phyloP scores from a whole-genome alignment of 768 basidiomycete genomes.

The Pisolithus microcarpus region DNA sequence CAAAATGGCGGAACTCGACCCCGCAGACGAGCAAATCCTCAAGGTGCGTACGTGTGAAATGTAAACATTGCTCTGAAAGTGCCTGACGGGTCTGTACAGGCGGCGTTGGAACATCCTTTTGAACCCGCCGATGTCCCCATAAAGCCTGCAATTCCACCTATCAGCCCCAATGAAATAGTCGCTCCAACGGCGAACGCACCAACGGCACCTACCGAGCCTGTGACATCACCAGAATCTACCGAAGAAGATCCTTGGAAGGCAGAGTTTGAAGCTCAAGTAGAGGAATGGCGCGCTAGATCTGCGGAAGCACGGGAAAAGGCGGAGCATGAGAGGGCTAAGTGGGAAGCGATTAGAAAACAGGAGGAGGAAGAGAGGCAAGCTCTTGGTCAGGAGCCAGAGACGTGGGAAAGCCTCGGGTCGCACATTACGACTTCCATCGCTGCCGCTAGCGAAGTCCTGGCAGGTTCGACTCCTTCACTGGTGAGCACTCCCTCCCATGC shows the following conservation, averaged over 20 bases:
- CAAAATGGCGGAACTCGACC: constrained; percentile 22
- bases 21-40: constrained; percentile 19
- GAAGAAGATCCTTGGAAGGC: constrained; percentile 52
- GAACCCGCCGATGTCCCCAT: constrained; percentile 18
- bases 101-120: constrained; percentile 21
- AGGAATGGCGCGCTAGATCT: constrained; percentile 65
- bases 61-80: background rate
- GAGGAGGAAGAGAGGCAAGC: constrained; percentile 40
- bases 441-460: constrained; percentile 13
- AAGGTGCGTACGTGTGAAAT: constrained; percentile 8
- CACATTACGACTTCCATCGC: constrained; percentile 18
- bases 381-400: constrained; percentile 16
- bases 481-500: constrained; percentile 30
- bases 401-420: constrained; percentile 19
- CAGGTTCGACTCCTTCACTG: constrained; percentile 14
- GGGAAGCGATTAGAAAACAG: constrained; percentile 53
- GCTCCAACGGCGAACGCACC: background rate
- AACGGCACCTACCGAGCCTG: background rate
- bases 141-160: constrained; percentile 4
- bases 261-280: constrained; percentile 62
- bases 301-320: constrained; percentile 69
- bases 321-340: constrained; percentile 62
- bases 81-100: constrained; percentile 6
- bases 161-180: background rate
- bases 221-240: background rate